A percentile compares a stretch with the other conserved stretches of the same genome.
These are phyloP conservation scores for Diaporthe sp. DNA, from an alignment of 2,329 filamentous ascomycete genomes.

Conservation along the genomic window DNA sequence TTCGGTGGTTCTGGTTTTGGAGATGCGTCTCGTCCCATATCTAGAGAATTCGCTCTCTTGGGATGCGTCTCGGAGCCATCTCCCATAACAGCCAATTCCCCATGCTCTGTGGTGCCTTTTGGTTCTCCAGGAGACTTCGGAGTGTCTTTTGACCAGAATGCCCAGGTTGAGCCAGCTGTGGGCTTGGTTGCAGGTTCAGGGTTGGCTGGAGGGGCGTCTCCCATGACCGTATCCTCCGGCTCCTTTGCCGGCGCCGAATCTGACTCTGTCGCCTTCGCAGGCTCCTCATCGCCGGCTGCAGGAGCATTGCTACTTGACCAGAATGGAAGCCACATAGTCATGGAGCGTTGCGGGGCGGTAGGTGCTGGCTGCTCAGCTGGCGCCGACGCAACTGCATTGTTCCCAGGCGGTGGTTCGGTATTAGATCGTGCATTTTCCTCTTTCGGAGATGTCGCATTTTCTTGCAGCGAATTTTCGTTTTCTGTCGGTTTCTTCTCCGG, in stretches of 20 bases:
- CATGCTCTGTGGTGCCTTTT: conserved; percentile 54
- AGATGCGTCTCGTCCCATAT: conserved; percentile 51
- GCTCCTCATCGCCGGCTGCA: conserved; percentile 25
- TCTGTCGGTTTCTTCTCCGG: conserved; percentile 21
- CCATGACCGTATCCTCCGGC: conserved; percentile 58
- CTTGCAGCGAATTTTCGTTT: conserved; percentile 43
- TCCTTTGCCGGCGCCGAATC: conserved; percentile 46
- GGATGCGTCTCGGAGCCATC: conserved; percentile 71
- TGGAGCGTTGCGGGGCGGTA: conserved; percentile 33
- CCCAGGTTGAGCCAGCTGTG: conserved; percentile 78
- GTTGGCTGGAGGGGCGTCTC: conserved; percentile 56
- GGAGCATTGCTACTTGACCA: conserved; percentile 38
- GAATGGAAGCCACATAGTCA: conserved; percentile 52
- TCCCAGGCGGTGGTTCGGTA: conserved; percentile 15
- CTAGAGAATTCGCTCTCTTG: conserved; percentile 59
- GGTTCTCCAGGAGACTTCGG: conserved; percentile 51
- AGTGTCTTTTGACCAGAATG: conserved; percentile 81
- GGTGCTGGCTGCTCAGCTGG: conserved; percentile 40
- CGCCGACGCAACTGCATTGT: neutral
- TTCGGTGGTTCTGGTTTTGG: conserved; percentile 50
- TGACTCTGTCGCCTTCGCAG: conserved; percentile 40
- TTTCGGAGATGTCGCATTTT: conserved; percentile 38
- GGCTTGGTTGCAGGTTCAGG: conserved; percentile 54
- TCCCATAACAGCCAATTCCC: conserved; percentile 70
- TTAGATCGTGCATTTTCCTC: conserved; percentile 17